Evolutionary conservation across 2,329 filamentous ascomycete species (phyloP).

Genomic region (Immersiporthe knoxdaviesiana): DNA sequence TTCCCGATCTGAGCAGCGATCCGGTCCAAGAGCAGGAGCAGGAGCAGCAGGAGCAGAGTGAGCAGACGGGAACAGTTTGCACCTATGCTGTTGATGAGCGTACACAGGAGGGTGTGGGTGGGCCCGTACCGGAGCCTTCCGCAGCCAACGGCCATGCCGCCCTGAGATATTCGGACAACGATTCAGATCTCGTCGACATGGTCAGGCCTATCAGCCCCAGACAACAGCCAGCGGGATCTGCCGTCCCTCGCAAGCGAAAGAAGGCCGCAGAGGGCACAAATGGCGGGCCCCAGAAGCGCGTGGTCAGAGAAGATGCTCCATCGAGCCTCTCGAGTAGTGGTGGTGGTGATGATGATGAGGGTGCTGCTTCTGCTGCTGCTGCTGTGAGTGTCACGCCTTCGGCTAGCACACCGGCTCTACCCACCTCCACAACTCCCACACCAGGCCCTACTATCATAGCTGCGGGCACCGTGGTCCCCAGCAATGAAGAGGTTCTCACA

Average conservation of each 20-base stretch:
- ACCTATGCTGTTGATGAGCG: neutral
- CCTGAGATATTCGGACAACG: neutral
- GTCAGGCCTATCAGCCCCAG: neutral
- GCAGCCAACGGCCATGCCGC: neutral
- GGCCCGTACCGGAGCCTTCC: too few species aligned
- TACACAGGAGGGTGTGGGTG: neutral
- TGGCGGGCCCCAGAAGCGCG: neutral
- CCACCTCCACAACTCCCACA: neutral
- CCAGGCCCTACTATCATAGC: neutral
- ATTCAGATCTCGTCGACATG: too few species aligned
- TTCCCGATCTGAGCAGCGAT: neutral
- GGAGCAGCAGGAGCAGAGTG: neutral
- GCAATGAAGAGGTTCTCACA: neutral
- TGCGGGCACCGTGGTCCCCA: neutral
- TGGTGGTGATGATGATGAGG: neutral
- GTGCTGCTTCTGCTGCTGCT: neutral
- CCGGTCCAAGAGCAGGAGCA: neutral
- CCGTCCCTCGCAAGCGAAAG: constrained; percentile 1
- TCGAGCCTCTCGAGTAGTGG: neutral
- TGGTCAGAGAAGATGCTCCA: neutral
- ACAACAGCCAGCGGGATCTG: neutral
- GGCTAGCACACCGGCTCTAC: neutral
- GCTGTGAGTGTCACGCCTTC: neutral
- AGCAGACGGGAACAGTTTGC: neutral
- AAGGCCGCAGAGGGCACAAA: neutral